These are phyloP conservation scores for Heliamphora pulchella DNA, from an alignment of 179 eudicot species.

Conservation along the genomic window DNA sequence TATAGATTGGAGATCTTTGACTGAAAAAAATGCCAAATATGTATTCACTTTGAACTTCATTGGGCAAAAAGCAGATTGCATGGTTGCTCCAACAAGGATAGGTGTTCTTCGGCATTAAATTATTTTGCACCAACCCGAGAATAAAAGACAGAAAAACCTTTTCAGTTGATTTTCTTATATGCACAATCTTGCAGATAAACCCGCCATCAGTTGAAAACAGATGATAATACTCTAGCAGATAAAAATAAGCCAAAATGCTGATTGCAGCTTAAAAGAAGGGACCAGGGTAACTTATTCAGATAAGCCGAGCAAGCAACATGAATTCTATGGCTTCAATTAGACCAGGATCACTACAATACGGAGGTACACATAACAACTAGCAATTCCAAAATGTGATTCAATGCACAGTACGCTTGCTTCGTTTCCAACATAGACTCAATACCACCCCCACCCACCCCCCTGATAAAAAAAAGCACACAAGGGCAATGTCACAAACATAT, in stretches of 20 bases:
- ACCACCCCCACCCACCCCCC: too few relatives aligned
- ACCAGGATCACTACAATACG: background rate
- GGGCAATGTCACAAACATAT: too few relatives aligned
- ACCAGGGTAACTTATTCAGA: background rate
- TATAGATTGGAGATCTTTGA: background rate
- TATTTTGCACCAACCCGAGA: background rate
- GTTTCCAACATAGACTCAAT: too few relatives aligned
- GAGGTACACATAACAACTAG: background rate
- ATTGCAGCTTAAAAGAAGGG: background rate
- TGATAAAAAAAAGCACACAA: too few relatives aligned
- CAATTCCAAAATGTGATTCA: background rate
- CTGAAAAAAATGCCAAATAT: background rate
- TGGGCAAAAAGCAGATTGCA: background rate
- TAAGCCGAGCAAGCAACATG: background rate
- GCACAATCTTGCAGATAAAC: background rate
- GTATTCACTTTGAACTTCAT: background rate
- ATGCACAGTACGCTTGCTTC: background rate
- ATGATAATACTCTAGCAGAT: background rate
- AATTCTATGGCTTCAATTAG: background rate
- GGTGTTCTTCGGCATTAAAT: background rate
- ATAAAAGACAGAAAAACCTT: background rate
- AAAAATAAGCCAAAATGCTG: background rate
- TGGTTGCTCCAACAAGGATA: background rate
- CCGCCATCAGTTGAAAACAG: background rate
- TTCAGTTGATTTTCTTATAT: background rate